Evolutionary conservation across 2,329 filamentous ascomycete genomes (phyloP).

Genomic region (Cercospora sp.): DNA sequence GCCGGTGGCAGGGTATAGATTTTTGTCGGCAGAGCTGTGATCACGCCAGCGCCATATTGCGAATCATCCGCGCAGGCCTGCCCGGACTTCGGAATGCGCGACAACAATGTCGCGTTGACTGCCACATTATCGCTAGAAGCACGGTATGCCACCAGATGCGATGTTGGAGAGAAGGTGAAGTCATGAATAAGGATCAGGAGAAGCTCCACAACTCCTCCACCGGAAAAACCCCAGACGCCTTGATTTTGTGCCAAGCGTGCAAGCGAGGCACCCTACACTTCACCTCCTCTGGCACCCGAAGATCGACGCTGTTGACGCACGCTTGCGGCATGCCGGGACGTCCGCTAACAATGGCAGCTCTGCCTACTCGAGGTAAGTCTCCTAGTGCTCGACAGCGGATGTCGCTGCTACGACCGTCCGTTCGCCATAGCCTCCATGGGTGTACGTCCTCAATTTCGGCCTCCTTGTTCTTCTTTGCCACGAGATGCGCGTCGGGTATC

Average conservation of each 20-base stretch:
- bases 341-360: not conserved
- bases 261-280: not conserved
- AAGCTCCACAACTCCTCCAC: not conserved
- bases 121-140: not conserved
- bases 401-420: not conserved
- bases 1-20: not conserved
- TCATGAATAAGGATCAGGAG: not conserved
- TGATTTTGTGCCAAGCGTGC: not conserved
- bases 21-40: not conserved
- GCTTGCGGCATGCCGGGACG: not conserved
- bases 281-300: not conserved
- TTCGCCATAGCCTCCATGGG: conserved; percentile 5
- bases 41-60: not conserved
- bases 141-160: not conserved
- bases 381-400: not conserved
- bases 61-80: not conserved
- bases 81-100: not conserved
- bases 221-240: not conserved
- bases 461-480: not conserved
- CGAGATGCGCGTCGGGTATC: not conserved
- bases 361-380: not conserved
- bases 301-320: conserved; percentile 1
- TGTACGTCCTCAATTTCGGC: conserved; percentile 4
- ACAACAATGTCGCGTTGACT: not conserved
- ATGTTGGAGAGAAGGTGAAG: conserved; percentile 4